Evolutionary conservation across 306 rosid species (phyloP).

Genomic region (Rubus idaeus): DNA sequence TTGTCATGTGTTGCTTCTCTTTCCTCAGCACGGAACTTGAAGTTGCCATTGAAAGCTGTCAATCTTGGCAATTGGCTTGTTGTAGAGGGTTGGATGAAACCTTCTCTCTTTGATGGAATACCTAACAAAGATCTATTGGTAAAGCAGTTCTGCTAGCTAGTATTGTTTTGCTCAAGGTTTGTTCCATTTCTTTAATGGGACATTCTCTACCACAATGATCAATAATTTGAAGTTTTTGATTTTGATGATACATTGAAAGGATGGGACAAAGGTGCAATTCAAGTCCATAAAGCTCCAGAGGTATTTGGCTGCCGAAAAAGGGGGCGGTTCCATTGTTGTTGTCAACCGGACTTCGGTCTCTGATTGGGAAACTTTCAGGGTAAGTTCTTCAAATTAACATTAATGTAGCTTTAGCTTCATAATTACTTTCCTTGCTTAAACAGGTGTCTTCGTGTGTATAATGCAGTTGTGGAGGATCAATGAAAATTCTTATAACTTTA

Average conservation of each 20-base stretch:
- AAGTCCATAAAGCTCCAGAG: slow-evolving; percentile 49
- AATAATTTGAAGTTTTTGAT: neutral
- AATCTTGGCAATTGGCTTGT: slow-evolving; percentile 70
- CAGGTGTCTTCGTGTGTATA: neutral
- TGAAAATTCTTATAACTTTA: slow-evolving; percentile 51
- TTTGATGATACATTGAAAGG: slow-evolving; percentile 33
- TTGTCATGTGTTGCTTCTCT: slow-evolving; percentile 1
- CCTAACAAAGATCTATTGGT: slow-evolving; percentile 64
- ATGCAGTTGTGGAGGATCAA: slow-evolving; percentile 64
- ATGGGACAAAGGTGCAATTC: slow-evolving; percentile 65
- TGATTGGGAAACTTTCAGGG: slow-evolving; percentile 69
- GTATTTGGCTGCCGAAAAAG: slow-evolving; percentile 49
- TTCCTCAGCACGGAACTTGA: slow-evolving; percentile 33
- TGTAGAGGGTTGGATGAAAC: slow-evolving; percentile 74
- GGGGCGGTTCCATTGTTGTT: slow-evolving; percentile 55
- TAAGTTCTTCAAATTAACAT: slow-evolving; percentile 8
- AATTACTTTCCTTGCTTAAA: neutral
- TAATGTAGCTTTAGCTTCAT: neutral
- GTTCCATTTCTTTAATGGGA: neutral
- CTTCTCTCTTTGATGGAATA: slow-evolving; percentile 56
- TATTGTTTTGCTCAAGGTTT: neutral
- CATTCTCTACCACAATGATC: neutral
- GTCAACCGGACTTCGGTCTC: slow-evolving; percentile 45
- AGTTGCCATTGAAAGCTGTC: slow-evolving; percentile 58
- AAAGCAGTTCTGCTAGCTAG: neutral